A percentile compares a stretch with the other conserved stretches of the same genome.
These are phyloP conservation scores for Fomes fomentarius DNA, from an alignment of 1,284 basidiomycete genomes.

Conservation along the genomic window DNA sequence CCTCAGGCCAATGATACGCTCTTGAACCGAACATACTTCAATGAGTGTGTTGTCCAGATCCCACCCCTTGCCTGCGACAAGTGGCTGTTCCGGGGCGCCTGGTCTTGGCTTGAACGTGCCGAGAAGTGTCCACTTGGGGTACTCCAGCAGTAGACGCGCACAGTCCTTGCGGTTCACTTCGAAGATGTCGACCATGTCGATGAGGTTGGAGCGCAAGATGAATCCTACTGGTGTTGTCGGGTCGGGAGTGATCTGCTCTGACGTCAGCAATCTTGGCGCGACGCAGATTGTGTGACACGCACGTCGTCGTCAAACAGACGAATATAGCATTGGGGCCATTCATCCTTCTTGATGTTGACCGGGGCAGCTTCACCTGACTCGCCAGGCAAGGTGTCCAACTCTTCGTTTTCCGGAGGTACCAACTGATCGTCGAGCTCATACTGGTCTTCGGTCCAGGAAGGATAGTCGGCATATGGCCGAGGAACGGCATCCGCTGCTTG, in stretches of 20 bases:
- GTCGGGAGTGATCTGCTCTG: constrained; percentile 73
- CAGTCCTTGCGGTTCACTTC: constrained; percentile 97
- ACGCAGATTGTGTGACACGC: too few relatives aligned
- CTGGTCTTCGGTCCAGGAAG: constrained; percentile 48
- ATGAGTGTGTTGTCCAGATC: constrained; percentile 80
- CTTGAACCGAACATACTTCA: constrained; percentile 54
- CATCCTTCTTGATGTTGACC: constrained; percentile 78
- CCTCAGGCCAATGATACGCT: not conserved
- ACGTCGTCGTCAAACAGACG: constrained; percentile 83
- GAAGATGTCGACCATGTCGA: constrained; percentile 90
- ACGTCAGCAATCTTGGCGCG: too few relatives aligned
- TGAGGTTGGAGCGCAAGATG: constrained; percentile 74
- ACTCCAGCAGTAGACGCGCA: constrained; percentile 84
- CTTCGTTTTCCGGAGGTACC: constrained; percentile 87
- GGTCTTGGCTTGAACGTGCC: constrained; percentile 85
- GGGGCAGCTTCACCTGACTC: constrained; percentile 67
- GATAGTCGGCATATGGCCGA: constrained; percentile 63
- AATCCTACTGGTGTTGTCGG: constrained; percentile 78
- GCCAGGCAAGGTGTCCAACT: constrained; percentile 68
- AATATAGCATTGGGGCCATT: constrained; percentile 76
- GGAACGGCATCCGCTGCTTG: constrained; percentile 61
- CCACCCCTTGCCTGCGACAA: constrained; percentile 66
- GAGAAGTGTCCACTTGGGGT: constrained; percentile 82
- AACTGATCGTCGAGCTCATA: constrained; percentile 79
- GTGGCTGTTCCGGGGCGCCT: constrained; percentile 53